Evolutionary conservation across 1,284 basidiomycete species (phyloP), one percentile per base, ranked within the genome.

Genomic region (Wallemia hederae): DNA sequence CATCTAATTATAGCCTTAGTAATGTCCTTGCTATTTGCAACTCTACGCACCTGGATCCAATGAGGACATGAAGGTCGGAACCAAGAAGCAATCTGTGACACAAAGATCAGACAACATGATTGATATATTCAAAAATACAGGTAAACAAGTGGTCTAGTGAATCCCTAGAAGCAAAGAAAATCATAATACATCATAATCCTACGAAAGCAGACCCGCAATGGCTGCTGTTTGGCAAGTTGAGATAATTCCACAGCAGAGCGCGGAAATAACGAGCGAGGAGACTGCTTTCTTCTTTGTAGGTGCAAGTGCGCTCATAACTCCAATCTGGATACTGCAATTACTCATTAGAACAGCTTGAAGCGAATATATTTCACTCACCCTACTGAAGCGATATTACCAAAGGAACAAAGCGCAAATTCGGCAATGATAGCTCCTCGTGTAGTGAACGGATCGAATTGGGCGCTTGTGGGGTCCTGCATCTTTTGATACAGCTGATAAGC

Each of bases 271-370:
- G 22, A 63, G 55, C 31, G 59, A 59, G 31, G 60, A 60, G 39
- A 62, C 62, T 5, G 11, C 56, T 15, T 28, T 26, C 25, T 17
- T 27, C 56, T 58, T 58, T 17, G 24, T 26, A 14, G 56, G 27
- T 15, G 56, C 60, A 24, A 70, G 62, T 60, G 66, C 67, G 25
- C 65, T 65, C 24, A 70, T 62, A 56, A 70, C 66, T 63, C 68
- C 69, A 49, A 69, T 69, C 64, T 70, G 70, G 64, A 71, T 70
- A 65, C 68, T n/a, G n/a, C n/a, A n/a, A n/a, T n/a, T n/a, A n/a
- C n/a, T 68, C 34, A 68, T 61, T 59, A 64, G n/a, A 66, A 39
- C 65, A 63, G 7, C 56, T 58, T 15, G 56, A 15, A 24, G 14
- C 17, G 24, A 14, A 58, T 15, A 58, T 14, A 58, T 17, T 15